phyloP scores from a whole-genome alignment of 345 rosid genomes.

The Lagerstroemia speciosa region DNA sequence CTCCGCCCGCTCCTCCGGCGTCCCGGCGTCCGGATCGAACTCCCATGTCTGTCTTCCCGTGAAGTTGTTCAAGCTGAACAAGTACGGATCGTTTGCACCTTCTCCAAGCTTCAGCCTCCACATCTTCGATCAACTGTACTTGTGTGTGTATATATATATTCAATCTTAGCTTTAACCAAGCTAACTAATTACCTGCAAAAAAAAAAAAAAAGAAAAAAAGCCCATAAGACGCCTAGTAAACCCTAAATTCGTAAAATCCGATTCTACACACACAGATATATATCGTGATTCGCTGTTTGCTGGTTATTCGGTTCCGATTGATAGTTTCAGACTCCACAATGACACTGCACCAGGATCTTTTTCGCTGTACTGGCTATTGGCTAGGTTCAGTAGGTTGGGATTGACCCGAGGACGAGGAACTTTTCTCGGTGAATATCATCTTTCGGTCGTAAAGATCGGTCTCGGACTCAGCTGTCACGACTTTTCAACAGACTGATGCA shows the following conservation, averaged over 20 bases:
- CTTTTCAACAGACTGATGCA: not conserved
- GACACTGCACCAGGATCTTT: too few relatives aligned
- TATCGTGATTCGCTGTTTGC: too few relatives aligned
- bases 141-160: not conserved
- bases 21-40: conserved; percentile 20
- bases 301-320: too few relatives aligned
- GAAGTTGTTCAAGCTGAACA: conserved; percentile 22
- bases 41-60: conserved; percentile 23
- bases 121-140: conserved; percentile 1
- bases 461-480: not conserved
- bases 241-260: not conserved
- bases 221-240: not conserved
- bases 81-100: conserved; percentile 11
- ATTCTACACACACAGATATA: not conserved
- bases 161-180: not conserved
- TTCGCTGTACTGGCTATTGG: too few relatives aligned
- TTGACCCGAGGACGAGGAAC: too few relatives aligned
- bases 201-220: not conserved
- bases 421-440: not conserved
- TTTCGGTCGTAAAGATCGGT: not conserved
- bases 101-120: conserved; percentile 22
- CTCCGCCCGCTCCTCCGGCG: conserved; percentile 22
- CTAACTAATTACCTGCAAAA: not conserved
- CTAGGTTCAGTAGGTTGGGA: too few relatives aligned
- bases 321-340: too few relatives aligned